These are phyloP conservation scores for Carpinus viminea DNA, from an alignment of 306 rosid genomes.

Conservation along the genomic window DNA sequence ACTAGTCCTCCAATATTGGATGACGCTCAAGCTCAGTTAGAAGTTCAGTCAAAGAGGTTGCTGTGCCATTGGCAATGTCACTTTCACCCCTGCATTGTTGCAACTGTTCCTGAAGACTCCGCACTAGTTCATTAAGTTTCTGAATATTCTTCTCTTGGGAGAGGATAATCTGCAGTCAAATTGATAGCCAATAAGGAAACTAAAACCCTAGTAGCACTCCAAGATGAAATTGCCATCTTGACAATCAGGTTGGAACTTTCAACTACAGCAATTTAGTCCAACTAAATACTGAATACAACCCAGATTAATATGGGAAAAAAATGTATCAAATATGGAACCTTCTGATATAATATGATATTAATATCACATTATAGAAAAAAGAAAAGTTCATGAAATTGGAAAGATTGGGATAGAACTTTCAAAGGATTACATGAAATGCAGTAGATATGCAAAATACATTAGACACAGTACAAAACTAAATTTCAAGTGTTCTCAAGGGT, in stretches of 20 bases:
- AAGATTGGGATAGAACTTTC: background rate
- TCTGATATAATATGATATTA: background rate
- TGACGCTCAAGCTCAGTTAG: slow-evolving; percentile 48
- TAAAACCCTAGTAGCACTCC: background rate
- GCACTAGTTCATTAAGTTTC: slow-evolving; percentile 55
- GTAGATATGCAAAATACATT: background rate
- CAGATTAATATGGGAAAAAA: background rate
- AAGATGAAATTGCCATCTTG: background rate
- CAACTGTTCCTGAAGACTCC: slow-evolving; percentile 47
- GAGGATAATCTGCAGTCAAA: slow-evolving; percentile 53
- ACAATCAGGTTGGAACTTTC: background rate
- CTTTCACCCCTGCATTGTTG: slow-evolving; percentile 47
- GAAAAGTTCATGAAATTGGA: background rate
- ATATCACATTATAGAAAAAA: background rate
- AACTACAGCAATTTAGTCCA: background rate
- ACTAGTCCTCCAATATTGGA: slow-evolving; percentile 52
- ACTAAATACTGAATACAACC: background rate
- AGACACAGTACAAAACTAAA: no score
- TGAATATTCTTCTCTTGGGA: slow-evolving; percentile 65
- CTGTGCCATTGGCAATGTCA: slow-evolving; percentile 35
- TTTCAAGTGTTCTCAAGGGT: no score
- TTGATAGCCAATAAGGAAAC: background rate
- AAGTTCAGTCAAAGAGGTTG: slow-evolving; percentile 45
- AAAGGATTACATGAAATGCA: background rate
- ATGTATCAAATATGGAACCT: background rate